Conservation (phyloP, 257 asterid species). For the Solanum virginianum region DNA sequence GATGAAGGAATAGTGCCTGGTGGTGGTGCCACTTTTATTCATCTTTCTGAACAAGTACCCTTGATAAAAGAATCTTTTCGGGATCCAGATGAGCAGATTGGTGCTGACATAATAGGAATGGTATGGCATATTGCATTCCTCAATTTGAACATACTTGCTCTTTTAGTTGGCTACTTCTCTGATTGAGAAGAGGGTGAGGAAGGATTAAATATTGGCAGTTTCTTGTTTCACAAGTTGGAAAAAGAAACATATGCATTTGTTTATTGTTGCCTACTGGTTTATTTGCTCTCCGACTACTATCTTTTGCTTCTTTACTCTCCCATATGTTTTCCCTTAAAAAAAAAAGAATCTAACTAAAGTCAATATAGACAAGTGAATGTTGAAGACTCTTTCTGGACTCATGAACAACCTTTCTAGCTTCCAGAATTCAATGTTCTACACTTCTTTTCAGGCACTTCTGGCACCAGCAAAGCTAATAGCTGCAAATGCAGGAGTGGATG, state of each 20-base stretch:
- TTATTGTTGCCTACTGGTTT: background rate
- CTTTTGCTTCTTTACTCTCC: background rate
- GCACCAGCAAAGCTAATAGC: slow-evolving; percentile 89
- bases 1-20: slow-evolving; percentile 97
- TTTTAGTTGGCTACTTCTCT: background rate
- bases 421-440: background rate
- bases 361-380: background rate
- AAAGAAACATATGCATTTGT: background rate
- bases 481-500: slow-evolving; percentile 84
- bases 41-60: slow-evolving; percentile 71
- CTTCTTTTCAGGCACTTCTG: slow-evolving; percentile 72
- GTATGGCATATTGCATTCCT: slow-evolving; percentile 14
- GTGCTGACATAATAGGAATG: slow-evolving; percentile 78
- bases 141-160: background rate
- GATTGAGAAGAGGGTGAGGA: background rate
- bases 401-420: background rate
- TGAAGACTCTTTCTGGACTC: background rate
- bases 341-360: background rate
- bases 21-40: slow-evolving; percentile 86
- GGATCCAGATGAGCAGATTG: slow-evolving; percentile 76
- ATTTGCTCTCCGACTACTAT: background rate
- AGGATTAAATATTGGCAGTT: background rate
- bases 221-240: background rate
- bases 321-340: background rate
- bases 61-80: slow-evolving; percentile 33